These are phyloP conservation scores for Lobosporangium transversale DNA, from an alignment of 192 early-diverging fungal genomes.

Conservation along the genomic window DNA sequence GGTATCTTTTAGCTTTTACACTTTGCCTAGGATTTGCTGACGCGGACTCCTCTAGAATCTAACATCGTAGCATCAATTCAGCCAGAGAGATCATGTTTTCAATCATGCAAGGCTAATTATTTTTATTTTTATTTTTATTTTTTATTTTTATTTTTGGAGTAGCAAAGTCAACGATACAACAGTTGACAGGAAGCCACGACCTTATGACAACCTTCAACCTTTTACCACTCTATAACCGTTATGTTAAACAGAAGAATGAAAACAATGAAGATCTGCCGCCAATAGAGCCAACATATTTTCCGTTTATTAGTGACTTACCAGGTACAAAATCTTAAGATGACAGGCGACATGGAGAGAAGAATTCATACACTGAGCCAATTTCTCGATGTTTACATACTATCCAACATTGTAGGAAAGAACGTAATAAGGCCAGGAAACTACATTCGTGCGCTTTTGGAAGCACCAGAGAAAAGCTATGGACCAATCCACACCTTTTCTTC, in stretches of 20 bases:
- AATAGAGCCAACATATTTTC: conserved; percentile 48
- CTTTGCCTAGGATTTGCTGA: no score
- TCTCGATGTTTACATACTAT: no score
- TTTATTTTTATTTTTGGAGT: conserved; percentile 7
- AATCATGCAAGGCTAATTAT: no score
- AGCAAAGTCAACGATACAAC: conserved; percentile 31
- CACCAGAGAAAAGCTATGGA: conserved; percentile 43
- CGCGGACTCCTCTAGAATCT: no score
- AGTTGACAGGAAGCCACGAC: conserved; percentile 41
- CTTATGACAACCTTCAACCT: conserved; percentile 52
- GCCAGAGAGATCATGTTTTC: no score
- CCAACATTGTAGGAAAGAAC: conserved; percentile 26
- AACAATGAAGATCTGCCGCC: conserved; percentile 33
- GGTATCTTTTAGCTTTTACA: no score
- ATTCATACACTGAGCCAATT: no score
- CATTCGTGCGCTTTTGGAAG: conserved; percentile 40
- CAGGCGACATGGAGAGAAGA: no score
- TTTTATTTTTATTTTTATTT: no score
- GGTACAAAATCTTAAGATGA: no score
- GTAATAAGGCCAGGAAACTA: conserved; percentile 49
- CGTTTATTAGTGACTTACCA: conserved; percentile 44
- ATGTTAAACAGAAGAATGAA: conserved; percentile 35
- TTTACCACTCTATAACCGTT: conserved; percentile 45
- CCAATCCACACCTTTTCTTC: conserved; percentile 38
- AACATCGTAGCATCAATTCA: no score